Conservation (phyloP, 345 rosid genomes). For the Syzygium grande region DNA sequence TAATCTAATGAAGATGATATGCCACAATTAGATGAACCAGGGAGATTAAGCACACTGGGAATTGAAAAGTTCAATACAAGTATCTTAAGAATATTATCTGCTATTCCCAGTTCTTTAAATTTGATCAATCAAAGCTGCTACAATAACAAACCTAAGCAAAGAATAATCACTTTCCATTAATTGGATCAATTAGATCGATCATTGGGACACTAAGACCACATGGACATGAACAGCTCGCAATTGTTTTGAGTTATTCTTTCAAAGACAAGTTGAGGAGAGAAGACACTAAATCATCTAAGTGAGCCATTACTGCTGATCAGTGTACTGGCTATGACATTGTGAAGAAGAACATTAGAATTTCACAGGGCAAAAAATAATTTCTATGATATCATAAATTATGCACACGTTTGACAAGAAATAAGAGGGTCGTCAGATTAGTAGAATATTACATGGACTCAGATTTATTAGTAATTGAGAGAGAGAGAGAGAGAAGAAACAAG, state of each 20-base stretch:
- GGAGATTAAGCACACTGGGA: not conserved
- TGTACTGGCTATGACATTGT: not conserved
- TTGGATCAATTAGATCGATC: not conserved
- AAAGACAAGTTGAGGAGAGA: not conserved
- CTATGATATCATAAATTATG: not conserved
- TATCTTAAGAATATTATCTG: not conserved
- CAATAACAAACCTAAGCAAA: not conserved
- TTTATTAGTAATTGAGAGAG: too few relatives aligned
- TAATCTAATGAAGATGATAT: not conserved
- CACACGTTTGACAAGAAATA: not conserved
- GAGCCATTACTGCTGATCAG: not conserved
- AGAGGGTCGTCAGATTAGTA: not conserved
- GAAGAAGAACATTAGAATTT: not conserved
- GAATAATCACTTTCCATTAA: not conserved
- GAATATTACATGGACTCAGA: not conserved
- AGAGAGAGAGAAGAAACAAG: not conserved
- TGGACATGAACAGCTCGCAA: not conserved
- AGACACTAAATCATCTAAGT: not conserved
- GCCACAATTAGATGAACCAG: not conserved
- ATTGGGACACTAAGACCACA: not conserved
- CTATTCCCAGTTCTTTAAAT: not conserved
- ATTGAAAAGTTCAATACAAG: not conserved
- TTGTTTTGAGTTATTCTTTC: not conserved
- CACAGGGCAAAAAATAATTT: not conserved
- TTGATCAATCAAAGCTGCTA: not conserved